Base-by-base conservation (phyloP, 2,329 filamentous ascomycete genomes). In the Arthrobotrys sphaeroides region DNA sequence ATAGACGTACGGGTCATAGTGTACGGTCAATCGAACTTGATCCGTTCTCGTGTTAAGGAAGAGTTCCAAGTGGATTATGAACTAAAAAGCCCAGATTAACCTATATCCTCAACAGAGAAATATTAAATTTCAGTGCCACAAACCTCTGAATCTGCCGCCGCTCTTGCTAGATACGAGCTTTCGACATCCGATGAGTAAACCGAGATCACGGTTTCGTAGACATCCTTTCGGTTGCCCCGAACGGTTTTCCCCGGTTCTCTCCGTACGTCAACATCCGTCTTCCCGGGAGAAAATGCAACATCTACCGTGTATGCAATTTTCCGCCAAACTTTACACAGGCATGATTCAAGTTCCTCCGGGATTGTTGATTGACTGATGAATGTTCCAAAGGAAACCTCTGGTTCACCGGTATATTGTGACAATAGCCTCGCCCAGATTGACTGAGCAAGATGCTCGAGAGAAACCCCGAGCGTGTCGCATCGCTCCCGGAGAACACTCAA, bases 371-470 rank as follows among this genome's bases (percentile, higher is more conserved):
- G 93, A 80, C 89, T 94, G 67, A 94, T 87, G 1, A 97, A 90
- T 79, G 92, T 95, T 0, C 94, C 94, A 80, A 97, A 97, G 81
- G 92, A 95, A 3, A 97, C 79, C 79, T 97, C 93, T 0, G 83
- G 81, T 3, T 84, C 83, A 0, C 84, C 81, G 1, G 89, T 85
- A 1, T 88, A 83, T 1, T 87, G 83, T 0, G 87, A 84, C 0
- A 97, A 81, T 0, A 91, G 82, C 43, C 86, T 86, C 0, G 88
- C 86, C 92, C 93, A 96, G 0, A 89, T 86, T 2, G 91, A 85
- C 81, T 97, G 93, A 31, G 89, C 86, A 0, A 92, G 78, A 0
- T 90, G 87, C 0, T 94, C 83, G 0, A 93, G 83, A 0, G 90
- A 90, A 0, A 88, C 84, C 0, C 87, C 87, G 2, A 89, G 81